Base-by-base conservation (phyloP, 306 rosid species). In the Arachis stenosperma region DNA sequence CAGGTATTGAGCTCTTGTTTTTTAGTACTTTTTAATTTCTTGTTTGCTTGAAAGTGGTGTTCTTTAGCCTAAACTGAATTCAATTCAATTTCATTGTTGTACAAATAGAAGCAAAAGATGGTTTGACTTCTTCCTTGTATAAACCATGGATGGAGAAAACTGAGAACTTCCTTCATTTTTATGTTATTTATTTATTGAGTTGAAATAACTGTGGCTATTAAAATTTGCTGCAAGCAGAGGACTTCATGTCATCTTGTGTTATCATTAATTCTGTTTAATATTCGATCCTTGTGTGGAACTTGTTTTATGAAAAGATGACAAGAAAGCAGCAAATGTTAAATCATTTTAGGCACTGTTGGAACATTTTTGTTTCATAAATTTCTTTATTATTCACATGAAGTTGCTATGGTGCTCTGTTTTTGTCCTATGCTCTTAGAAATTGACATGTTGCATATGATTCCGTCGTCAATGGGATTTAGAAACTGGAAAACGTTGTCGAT, bases 1-100 rank as follows among this genome's bases (percentile, higher is more conserved):
- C 99, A 95, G 99, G 99, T 93, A 89, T n/a, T 75, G 37, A 84
- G 66, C 72, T 61, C 53, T 67, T 72, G 5, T 62, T 74, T 69
- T 27, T 57, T 13, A 6, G 9, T n/a, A 1, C 15, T 8, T 36
- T 48, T 39, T 8, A 11, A 9, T 7, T 10, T 12, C 10, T 47
- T 1, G n/a, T 40, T 6, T 17, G 50, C 8, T 8, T 3, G n/a
- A 52, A 27, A 13, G 29, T 51, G 8, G 4, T 2, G 1, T 8
- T 8, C 50, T 27, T 27, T 72, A 13, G 60, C 48, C 40, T 60
- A 56, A 29, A 29, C 41, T 36, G 33, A 52, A 76, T 14, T 57
- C 68, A 58, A 64, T 37, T 65, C 47, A 52, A 59, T 29, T 9
- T 67, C 46, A 6, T 55, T 59, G 47, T 37, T 74, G 30, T 67